Evolutionary conservation across 2,329 filamentous ascomycete genomes (phyloP), one percentile per base, ranked within the genome.

Genomic region (Seiridium unicorne): DNA sequence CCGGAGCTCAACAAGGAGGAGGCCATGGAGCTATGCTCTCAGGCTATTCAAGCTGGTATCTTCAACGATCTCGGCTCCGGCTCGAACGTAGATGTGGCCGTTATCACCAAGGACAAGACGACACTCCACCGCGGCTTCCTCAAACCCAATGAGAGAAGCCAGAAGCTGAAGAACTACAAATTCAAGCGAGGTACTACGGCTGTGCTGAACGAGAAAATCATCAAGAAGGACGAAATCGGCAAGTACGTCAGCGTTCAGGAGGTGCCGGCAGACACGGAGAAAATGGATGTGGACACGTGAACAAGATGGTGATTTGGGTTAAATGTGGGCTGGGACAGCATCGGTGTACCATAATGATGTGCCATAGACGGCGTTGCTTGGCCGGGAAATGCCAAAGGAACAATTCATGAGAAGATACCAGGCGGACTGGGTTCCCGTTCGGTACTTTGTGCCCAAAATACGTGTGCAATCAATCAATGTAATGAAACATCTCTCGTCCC

Each of bases 31-130:
- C 79, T 93, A 65, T 88, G 86, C 70, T 81, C 88, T 5, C 86
- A 93, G 72, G 90, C 90, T 34, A 93, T 99, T 72, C 83, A 93
- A 79, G 90, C 96, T 9, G 95, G 95, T 88, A 96, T 99, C 79
- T 99, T 95, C 83, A 99, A 99, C 83, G 95, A 99, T 78, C 75
- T 99, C 74, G 95, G 95, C 11, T 97, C 93, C 3, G 95, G 95
- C 70, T 96, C 92, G 74, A 99, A 99, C 74, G 95, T 99, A 60
- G 96, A 99, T 73, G 91, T 99, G 40, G 94, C 93, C 65, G 86
- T 99, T 70, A 99, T 99, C 74, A 96, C 94, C 63, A 85, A 89
- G 70, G 93, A 97, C 69, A 97, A 97, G 88, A 97, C 95, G 35
- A 95, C 91, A 35, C 79, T 99, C 73, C 84, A 96, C 84, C 86